Evolutionary conservation across 2,329 filamentous ascomycete genomes (phyloP), one percentile per base, ranked within the genome.

Genomic region (Fusarium brevicatenulatum): DNA sequence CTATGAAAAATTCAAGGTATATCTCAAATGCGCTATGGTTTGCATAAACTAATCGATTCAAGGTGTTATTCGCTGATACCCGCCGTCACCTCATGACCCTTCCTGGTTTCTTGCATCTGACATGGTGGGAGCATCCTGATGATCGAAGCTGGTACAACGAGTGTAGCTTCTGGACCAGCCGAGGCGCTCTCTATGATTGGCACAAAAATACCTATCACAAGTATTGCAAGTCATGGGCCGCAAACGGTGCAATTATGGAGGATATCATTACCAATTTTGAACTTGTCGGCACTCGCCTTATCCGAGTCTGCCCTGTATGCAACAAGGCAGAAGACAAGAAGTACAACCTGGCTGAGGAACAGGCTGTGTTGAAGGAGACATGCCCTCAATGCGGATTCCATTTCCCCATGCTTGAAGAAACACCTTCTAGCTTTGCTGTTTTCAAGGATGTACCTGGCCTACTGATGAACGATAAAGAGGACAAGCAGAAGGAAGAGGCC

Each of bases 191-290:
- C 2, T 69, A 75, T 30, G 67, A 71, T 37, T 75, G 72, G 70
- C 72, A 75, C n/a, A 75, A 66, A 30, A 71, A 73, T 18, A 75
- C 67, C 3, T 75, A 75, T 34, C 69, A 73, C 9, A 73, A 75
- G 30, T 43, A 71, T 52, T 75, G 72, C 58, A 75, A 75, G 49
- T n/a, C 54, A 2, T 73, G 70, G 72, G 70, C 72, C 0, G 55
- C 57, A 0, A 73, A 75, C 9, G 70, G 70, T 3, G 72, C 67
- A 39, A 75, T 75, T 4, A 73, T 75, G 70, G 72, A 75, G 15
- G 72, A 73, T n/a, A 75, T 75, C 2, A 69, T 71, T 12, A 75
- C 63, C 12, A 75, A 75, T 34, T 75, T 75, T 15, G 69, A 75
- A 47, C 69, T 75, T 18, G 72, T 72, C 4, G 69, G 72, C 15